Evolutionary conservation across 768 basidiomycete species (phyloP).

Genomic region (Inosperma sp.): DNA sequence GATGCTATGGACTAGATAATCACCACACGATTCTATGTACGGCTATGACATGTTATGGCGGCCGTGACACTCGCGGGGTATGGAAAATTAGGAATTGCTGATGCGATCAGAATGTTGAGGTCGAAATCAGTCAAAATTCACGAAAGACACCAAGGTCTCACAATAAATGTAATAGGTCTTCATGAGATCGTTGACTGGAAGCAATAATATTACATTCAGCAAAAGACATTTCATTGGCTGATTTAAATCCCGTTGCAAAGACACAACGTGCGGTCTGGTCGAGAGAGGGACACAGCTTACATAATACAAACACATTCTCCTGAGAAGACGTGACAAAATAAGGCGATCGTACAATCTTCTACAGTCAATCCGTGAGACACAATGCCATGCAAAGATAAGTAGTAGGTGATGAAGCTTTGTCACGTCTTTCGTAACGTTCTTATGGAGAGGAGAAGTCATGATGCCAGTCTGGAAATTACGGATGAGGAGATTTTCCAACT

Average conservation of each 20-base stretch:
- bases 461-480: neutral
- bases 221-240: neutral
- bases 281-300: neutral
- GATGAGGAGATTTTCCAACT: neutral
- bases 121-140: neutral
- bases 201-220: neutral
- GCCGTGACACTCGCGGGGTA: neutral
- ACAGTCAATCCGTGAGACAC: neutral
- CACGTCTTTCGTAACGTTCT: neutral
- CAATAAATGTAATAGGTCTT: neutral
- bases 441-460: neutral
- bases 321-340: neutral
- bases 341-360: neutral
- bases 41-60: neutral
- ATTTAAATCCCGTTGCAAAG: neutral
- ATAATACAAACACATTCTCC: neutral
- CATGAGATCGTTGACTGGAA: neutral
- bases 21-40: too few relatives aligned
- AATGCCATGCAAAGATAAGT: neutral
- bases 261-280: neutral
- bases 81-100: neutral
- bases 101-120: neutral
- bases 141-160: neutral
- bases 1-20: too few relatives aligned
- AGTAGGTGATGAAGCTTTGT: neutral